Evolutionary conservation across 1,284 basidiomycete genomes (phyloP), one percentile per base, ranked within the genome.

Genomic region (Phlebopus sp.): DNA sequence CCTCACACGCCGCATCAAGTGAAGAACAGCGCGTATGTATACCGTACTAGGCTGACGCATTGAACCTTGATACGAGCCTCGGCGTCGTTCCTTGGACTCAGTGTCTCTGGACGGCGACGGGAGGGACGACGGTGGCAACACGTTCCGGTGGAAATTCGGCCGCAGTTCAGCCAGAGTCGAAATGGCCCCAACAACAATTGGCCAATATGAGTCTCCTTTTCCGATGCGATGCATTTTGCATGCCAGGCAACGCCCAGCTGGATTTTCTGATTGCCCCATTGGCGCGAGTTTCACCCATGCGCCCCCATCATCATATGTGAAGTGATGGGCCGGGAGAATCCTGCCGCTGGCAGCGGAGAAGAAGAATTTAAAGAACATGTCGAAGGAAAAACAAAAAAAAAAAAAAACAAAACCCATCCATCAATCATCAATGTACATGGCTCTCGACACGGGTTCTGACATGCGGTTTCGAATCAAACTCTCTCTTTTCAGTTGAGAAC

Each of bases 201-300:
- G 53, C 54, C 54, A 62, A 50, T 2, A 35, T 59, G 40, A 35
- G 25, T 49, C 43, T 42, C 37, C 34, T 27, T 17, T 19, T 25
- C 43, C 15, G 23, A 39, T 34, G 15, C 25, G 6, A 23, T 23
- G 21, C 21, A 23, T n/a, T n/a, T n/a, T n/a, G n/a, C n/a, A n/a
- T n/a, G n/a, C n/a, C n/a, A n/a, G 21, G 21, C 21, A 23, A 23
- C 6, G n/a, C n/a, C n/a, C n/a, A n/a, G n/a, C 50, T 39, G 17
- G 15, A 42, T 50, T 51, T 60, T 50, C 59, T 41, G 54, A 65
- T 59, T 39, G 59, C 21, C 42, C 62, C 62, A 63, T 60, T 65
- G 55, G 51, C 50, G 29, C 23, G 9, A 31, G 63, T 46, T 55
- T 29, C 27, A 29, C 27, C 27, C 62, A 51, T 61, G 45, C n/a